A percentile compares a stretch with the other conserved stretches of the same genome.
These are phyloP conservation scores for Melastoma malabathricum DNA, from an alignment of 345 rosid species.

Conservation along the genomic window DNA sequence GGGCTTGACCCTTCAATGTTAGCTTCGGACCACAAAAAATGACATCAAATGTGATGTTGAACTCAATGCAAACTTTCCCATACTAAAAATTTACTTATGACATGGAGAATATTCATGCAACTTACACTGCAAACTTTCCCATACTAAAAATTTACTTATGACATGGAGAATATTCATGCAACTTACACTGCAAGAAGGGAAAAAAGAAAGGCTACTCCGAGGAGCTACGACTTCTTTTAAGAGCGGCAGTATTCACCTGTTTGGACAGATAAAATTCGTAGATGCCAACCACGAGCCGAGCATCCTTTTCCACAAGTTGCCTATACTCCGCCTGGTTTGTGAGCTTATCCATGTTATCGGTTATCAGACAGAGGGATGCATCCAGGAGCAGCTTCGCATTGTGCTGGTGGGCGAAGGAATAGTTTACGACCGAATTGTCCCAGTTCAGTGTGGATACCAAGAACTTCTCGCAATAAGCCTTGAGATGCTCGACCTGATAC, in stretches of 20 bases:
- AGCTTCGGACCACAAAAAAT: too few species aligned
- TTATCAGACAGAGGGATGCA: slow-evolving; percentile 49
- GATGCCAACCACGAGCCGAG: slow-evolving; percentile 62
- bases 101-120: too few species aligned
- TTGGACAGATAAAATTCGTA: slow-evolving; percentile 60
- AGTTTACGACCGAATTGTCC: slow-evolving; percentile 64
- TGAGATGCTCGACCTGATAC: slow-evolving; percentile 74
- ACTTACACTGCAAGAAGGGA: too few species aligned
- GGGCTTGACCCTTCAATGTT: too few species aligned
- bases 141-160: too few species aligned
- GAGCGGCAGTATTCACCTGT: slow-evolving; percentile 63
- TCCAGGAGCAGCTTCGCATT: slow-evolving; percentile 55
- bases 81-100: too few species aligned
- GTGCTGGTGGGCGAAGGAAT: slow-evolving; percentile 82
- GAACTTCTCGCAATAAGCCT: slow-evolving; percentile 59
- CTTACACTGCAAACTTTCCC: too few species aligned
- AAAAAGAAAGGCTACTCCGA: too few species aligned
- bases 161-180: too few species aligned
- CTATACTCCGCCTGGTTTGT: slow-evolving; percentile 46
- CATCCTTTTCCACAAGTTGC: slow-evolving; percentile 70
- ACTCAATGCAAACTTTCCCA: too few species aligned
- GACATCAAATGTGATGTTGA: too few species aligned
- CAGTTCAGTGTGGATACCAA: slow-evolving; percentile 57
- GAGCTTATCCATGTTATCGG: slow-evolving; percentile 71
- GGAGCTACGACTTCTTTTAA: slow-evolving; percentile 3